Conservation (phyloP, 1,284 basidiomycete genomes). For the Boletus sp. region DNA sequence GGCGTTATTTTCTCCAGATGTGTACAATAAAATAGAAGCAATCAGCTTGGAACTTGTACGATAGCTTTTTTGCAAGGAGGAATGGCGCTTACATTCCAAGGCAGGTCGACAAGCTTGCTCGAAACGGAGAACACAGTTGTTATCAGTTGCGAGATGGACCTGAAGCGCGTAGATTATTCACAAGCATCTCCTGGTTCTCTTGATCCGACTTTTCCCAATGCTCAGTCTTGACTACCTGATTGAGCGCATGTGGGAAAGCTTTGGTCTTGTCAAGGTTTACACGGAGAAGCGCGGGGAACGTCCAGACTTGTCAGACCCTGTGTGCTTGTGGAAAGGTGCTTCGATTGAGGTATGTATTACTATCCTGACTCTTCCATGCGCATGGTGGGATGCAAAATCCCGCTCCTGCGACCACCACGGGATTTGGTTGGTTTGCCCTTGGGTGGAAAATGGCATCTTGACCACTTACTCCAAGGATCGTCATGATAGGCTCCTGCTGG, state of each 20-base stretch:
- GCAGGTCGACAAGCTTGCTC: conserved; percentile 78
- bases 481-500: not conserved
- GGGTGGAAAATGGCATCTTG: not conserved
- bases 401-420: not conserved
- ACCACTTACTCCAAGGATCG: not conserved
- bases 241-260: conserved; percentile 87
- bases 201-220: not conserved
- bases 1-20: conserved; percentile 46
- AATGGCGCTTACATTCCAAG: not conserved
- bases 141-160: conserved; percentile 89
- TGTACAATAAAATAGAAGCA: conserved; percentile 94
- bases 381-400: not conserved
- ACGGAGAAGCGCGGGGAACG: conserved; percentile 95
- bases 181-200: not conserved
- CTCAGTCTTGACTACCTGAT: conserved; percentile 81
- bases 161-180: conserved; percentile 55
- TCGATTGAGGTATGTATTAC: conserved; percentile 72
- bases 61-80: not conserved
- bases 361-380: not conserved
- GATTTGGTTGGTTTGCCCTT: conserved; percentile 7
- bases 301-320: conserved; percentile 90
- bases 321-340: conserved; percentile 88
- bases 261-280: conserved; percentile 87
- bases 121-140: conserved; percentile 85
- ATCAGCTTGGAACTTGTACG: conserved; percentile 80